phyloP scores from a whole-genome alignment of 139 green algal species.

The Volvox reticuliferus region DNA sequence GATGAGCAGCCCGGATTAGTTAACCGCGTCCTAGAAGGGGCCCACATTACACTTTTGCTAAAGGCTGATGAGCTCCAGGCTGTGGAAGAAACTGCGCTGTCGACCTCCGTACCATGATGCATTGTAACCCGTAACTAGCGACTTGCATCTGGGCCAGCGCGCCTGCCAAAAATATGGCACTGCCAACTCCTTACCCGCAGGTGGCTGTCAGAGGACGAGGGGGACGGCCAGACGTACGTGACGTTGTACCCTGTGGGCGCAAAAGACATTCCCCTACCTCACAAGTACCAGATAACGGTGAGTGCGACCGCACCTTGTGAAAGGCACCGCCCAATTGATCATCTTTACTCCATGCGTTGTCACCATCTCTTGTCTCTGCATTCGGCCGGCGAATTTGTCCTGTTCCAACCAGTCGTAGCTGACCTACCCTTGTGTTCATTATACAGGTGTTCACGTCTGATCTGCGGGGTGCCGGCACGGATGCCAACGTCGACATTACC shows the following conservation, averaged over 20 bases:
- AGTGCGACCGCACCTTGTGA: neutral
- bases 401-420: too few species aligned
- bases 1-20: neutral
- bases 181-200: neutral
- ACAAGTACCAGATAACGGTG: constrained; percentile 61
- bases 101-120: neutral
- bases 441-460: constrained; percentile 62
- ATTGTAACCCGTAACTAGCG: neutral
- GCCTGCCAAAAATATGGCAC: too few species aligned
- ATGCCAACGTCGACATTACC: constrained; percentile 67
- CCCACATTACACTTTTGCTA: too few species aligned
- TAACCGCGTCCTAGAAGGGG: too few species aligned
- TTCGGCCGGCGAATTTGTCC: too few species aligned
- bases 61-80: too few species aligned
- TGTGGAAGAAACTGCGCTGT: neutral
- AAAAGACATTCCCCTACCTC: constrained; percentile 35
- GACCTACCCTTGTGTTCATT: neutral
- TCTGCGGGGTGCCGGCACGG: constrained; percentile 65
- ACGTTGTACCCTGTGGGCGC: constrained; percentile 52
- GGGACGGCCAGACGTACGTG: constrained; percentile 58
- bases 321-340: too few species aligned
- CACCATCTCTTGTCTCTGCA: too few species aligned
- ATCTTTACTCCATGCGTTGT: too few species aligned
- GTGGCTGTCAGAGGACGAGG: constrained; percentile 62
- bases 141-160: neutral